phyloP scores from a whole-genome alignment of 2,329 filamentous ascomycete genomes.

The Sclerotinia spermophila region DNA sequence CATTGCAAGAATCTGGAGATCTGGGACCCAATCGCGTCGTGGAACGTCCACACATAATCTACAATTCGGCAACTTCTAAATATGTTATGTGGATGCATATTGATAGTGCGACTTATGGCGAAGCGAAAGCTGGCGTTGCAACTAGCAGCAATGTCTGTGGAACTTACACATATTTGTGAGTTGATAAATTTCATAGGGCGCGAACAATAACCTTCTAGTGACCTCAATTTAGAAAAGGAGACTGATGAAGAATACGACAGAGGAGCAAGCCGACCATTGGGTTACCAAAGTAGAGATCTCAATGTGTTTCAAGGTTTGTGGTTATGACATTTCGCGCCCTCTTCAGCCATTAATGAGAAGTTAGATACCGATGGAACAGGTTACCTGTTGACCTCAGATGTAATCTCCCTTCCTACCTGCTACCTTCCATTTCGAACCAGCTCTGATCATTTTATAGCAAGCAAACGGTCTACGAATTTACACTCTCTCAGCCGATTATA shows the following conservation, averaged over 20 bases:
- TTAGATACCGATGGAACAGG: slow-evolving; percentile 58
- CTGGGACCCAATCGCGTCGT: slow-evolving; percentile 60
- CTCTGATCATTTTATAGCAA: slow-evolving; percentile 40
- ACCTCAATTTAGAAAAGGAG: background rate
- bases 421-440: too few relatives aligned
- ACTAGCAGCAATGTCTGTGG: slow-evolving; percentile 58
- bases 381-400: slow-evolving; percentile 62
- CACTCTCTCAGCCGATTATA: slow-evolving; percentile 54
- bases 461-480: slow-evolving; percentile 56
- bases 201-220: background rate
- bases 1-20: slow-evolving; percentile 50
- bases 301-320: slow-evolving; percentile 34
- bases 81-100: slow-evolving; percentile 71
- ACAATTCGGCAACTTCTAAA: slow-evolving; percentile 58
- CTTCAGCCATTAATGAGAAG: slow-evolving; percentile 6
- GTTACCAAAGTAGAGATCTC: slow-evolving; percentile 37
- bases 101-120: slow-evolving; percentile 56
- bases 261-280: slow-evolving; percentile 34
- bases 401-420: slow-evolving; percentile 33
- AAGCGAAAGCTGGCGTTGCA: slow-evolving; percentile 63
- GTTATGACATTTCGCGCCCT: background rate
- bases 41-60: slow-evolving; percentile 66
- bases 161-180: slow-evolving; percentile 48
- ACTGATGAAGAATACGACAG: slow-evolving; percentile 18
- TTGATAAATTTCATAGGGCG: background rate